Percentiles rank a stretch among this genome's conserved stretches.
phyloP scores from a whole-genome alignment of 2,329 filamentous ascomycete species.

The Colletotrichum agaves region DNA sequence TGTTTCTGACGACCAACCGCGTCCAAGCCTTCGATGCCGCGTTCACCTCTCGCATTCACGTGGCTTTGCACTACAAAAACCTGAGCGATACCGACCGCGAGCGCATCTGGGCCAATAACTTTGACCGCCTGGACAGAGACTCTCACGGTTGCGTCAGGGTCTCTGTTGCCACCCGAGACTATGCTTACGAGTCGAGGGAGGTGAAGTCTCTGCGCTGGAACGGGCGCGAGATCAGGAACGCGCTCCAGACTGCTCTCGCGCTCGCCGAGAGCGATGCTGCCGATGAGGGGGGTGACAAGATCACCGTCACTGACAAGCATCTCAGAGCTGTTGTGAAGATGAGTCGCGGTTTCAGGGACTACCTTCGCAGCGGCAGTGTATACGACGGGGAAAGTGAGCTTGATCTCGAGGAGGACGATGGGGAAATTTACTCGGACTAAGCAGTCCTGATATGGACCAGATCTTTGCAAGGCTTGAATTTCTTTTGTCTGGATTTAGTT shows the following conservation, averaged over 20 bases:
- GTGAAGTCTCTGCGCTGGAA: conserved; percentile 40
- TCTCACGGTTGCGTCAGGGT: conserved; percentile 41
- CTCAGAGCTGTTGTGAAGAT: conserved; percentile 40
- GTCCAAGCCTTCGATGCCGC: conserved; percentile 50
- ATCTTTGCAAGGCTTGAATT: background rate
- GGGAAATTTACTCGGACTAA: conserved; percentile 28
- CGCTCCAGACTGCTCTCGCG: conserved; percentile 48
- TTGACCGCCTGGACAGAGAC: conserved; percentile 43
- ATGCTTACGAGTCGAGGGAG: conserved; percentile 39
- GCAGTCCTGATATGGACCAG: too few relatives aligned
- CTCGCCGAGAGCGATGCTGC: conserved; percentile 43
- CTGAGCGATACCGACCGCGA: conserved; percentile 43
- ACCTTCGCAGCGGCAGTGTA: conserved; percentile 43
- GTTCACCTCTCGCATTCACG: conserved; percentile 46
- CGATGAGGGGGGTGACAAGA: conserved; percentile 33
- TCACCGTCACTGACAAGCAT: conserved; percentile 40
- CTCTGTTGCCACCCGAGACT: conserved; percentile 39
- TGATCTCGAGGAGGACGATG: conserved; percentile 30
- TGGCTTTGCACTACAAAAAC: conserved; percentile 45
- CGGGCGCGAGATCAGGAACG: conserved; percentile 48
- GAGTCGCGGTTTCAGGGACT: conserved; percentile 40
- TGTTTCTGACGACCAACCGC: conserved; percentile 63
- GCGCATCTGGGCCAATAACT: conserved; percentile 45
- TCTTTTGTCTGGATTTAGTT: background rate
- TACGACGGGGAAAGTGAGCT: conserved; percentile 34